These are phyloP conservation scores for Capsicum chinense DNA, from an alignment of 257 asterid species.

Conservation along the genomic window DNA sequence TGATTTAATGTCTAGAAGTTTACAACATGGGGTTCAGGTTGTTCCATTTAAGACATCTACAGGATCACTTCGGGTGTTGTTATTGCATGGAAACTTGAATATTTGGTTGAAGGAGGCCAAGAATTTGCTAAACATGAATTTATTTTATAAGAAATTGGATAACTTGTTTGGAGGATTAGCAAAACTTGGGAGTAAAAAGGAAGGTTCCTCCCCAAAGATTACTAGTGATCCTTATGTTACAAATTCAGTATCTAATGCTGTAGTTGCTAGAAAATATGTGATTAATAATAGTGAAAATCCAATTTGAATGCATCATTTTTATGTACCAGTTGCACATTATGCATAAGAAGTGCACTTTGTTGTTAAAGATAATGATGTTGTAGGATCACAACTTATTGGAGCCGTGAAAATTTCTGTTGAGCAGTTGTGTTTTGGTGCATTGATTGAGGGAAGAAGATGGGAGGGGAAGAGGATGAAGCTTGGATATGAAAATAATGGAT, in stretches of 20 bases:
- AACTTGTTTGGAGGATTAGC: conserved; percentile 54
- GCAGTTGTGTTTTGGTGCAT: conserved; percentile 51
- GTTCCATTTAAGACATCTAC: conserved; percentile 74
- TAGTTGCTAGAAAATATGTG: conserved; percentile 77
- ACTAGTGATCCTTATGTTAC: conserved; percentile 96
- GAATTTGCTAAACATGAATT: conserved; percentile 86
- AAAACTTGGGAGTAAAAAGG: conserved; percentile 50
- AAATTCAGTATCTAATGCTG: conserved; percentile 65
- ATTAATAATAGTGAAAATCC: conserved; percentile 74
- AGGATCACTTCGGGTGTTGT: conserved; percentile 49
- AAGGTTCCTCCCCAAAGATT: conserved; percentile 48
- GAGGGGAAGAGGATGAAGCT: too few relatives aligned
- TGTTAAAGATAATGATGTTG: conserved; percentile 82
- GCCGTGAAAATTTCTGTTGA: conserved; percentile 81
- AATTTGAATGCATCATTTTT: conserved; percentile 84
- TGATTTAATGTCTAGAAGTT: conserved; percentile 57
- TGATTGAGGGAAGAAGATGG: conserved; percentile 44
- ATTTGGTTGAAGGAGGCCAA: conserved; percentile 74
- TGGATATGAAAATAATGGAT: too few relatives aligned
- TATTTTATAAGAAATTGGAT: conserved; percentile 60
- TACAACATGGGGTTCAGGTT: conserved; percentile 59
- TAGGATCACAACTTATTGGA: conserved; percentile 87
- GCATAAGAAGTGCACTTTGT: conserved; percentile 83
- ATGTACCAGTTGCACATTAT: conserved; percentile 83
- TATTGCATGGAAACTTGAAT: conserved; percentile 87